These are phyloP conservation scores for Thymus quinquecostatus DNA, from an alignment of 257 asterid genomes.

Conservation along the genomic window DNA sequence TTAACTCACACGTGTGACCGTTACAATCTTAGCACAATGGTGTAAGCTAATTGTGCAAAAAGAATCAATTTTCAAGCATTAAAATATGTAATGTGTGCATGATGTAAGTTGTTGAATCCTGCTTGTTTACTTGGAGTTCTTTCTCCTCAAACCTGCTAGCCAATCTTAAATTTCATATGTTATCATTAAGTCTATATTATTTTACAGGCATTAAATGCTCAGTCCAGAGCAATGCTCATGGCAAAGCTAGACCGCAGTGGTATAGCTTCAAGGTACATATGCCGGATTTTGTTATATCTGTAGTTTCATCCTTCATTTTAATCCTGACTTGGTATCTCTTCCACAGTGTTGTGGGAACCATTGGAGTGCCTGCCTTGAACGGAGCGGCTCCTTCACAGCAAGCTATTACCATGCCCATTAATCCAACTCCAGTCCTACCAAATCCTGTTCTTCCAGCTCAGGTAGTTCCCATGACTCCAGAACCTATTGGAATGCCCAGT, in stretches of 20 bases:
- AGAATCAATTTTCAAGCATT: not conserved
- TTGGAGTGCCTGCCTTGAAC: slow-evolving; percentile 69
- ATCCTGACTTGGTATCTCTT: slow-evolving; percentile 23
- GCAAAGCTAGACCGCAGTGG: slow-evolving; percentile 96
- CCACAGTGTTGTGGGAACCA: slow-evolving; percentile 67
- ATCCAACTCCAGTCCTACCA: slow-evolving; percentile 56
- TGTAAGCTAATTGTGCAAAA: not conserved
- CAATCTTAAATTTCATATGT: not conserved
- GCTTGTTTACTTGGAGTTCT: not conserved
- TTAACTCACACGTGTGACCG: not conserved
- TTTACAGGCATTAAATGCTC: slow-evolving; percentile 87
- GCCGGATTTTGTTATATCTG: slow-evolving; percentile 7
- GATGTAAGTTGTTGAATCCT: not conserved
- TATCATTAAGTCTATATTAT: slow-evolving; percentile 21
- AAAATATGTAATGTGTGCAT: not conserved
- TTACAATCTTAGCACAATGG: not conserved
- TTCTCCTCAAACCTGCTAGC: too few relatives aligned
- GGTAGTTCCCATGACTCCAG: slow-evolving; percentile 64
- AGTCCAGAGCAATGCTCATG: slow-evolving; percentile 96
- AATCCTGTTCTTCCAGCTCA: slow-evolving; percentile 58
- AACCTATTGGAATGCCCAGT: slow-evolving; percentile 93
- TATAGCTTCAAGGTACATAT: slow-evolving; percentile 71
- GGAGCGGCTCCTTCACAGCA: slow-evolving; percentile 70
- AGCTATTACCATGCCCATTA: slow-evolving; percentile 65
- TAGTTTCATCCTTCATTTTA: slow-evolving; percentile 13